Conservation (phyloP, 2,329 filamentous ascomycete species). For the Phoma sp. region DNA sequence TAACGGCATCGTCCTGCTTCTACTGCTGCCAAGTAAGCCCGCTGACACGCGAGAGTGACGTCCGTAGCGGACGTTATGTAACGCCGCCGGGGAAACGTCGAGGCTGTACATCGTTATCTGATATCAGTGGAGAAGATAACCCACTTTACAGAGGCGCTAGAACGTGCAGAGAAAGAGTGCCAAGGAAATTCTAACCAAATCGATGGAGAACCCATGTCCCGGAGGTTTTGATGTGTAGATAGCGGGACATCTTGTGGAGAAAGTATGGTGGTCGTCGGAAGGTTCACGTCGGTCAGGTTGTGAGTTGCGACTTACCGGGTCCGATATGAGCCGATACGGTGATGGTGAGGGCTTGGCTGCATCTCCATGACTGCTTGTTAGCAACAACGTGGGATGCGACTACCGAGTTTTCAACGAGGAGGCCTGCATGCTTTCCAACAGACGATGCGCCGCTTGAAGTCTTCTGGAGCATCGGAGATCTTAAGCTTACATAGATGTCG, state of each 20-base stretch:
- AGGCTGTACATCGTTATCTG: slow-evolving; percentile 14
- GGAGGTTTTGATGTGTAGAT: background rate
- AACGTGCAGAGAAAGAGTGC: slow-evolving; percentile 10
- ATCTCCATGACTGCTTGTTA: background rate
- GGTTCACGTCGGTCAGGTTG: background rate
- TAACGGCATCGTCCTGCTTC: slow-evolving; percentile 12
- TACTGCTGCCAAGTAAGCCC: slow-evolving; percentile 4
- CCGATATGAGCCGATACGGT: slow-evolving; percentile 10
- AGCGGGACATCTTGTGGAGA: background rate
- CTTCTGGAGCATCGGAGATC: background rate
- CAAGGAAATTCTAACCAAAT: slow-evolving; percentile 5
- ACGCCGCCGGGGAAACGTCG: slow-evolving; percentile 9
- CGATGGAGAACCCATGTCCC: background rate
- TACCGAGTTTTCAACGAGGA: background rate
- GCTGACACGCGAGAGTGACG: slow-evolving; percentile 6
- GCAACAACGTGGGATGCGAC: slow-evolving; percentile 8
- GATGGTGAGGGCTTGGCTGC: background rate
- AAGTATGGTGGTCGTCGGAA: background rate
- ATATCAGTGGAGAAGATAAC: slow-evolving; percentile 16
- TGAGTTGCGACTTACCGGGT: background rate
- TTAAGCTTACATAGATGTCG: background rate
- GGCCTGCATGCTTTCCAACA: background rate
- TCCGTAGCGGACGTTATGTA: slow-evolving; percentile 8
- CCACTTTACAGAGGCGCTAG: slow-evolving; percentile 8
- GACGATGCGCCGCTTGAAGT: background rate